phyloP scores from a whole-genome alignment of 2,329 filamentous ascomycete species.

The Mariannaea sp. region DNA sequence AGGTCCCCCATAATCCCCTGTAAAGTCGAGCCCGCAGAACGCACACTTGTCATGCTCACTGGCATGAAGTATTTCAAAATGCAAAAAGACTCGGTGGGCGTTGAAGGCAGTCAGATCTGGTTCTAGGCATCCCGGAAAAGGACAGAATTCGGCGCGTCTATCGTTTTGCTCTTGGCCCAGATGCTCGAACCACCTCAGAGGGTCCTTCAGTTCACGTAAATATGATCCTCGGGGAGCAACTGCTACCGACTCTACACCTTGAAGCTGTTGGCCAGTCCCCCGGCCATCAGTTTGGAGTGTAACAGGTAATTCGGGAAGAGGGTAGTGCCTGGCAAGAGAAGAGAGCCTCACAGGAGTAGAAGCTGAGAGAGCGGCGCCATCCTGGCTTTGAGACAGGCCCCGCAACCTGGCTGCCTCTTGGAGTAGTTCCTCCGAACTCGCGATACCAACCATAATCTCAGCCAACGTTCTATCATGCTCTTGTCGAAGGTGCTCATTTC shows the following conservation, averaged over 20 bases:
- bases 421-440: background rate
- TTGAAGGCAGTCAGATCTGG: slow-evolving; percentile 8
- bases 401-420: background rate
- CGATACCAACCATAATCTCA: background rate
- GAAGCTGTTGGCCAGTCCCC: too few relatives aligned
- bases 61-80: slow-evolving; percentile 19
- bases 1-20: too few relatives aligned
- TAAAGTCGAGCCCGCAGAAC: slow-evolving; percentile 26
- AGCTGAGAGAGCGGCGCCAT: too few relatives aligned
- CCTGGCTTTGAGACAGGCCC: background rate
- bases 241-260: too few relatives aligned
- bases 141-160: slow-evolving; percentile 22
- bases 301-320: too few relatives aligned
- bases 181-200: slow-evolving; percentile 26
- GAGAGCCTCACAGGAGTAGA: too few relatives aligned
- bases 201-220: slow-evolving; percentile 1
- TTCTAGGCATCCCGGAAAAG: background rate
- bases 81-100: slow-evolving; percentile 19
- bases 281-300: too few relatives aligned
- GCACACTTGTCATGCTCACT: slow-evolving; percentile 8
- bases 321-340: too few relatives aligned
- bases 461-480: slow-evolving; percentile 35
- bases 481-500: slow-evolving; percentile 36
- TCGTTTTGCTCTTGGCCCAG: background rate
- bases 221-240: too few relatives aligned